Conservation (phyloP, 2,329 filamentous ascomycete species). For the Lasiodiplodia sp. region DNA sequence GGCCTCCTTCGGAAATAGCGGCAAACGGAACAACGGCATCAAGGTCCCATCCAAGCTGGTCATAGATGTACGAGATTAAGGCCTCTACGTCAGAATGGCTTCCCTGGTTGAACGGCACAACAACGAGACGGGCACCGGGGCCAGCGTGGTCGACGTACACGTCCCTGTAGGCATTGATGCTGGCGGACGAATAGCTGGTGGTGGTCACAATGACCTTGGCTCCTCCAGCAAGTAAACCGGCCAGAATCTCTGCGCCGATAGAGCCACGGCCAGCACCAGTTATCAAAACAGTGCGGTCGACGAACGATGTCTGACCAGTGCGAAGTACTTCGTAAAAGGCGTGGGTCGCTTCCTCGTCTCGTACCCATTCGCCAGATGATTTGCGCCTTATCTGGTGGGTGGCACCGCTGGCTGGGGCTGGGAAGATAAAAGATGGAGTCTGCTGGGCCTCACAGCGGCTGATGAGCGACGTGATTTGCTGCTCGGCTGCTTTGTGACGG, state of each 20-base stretch:
- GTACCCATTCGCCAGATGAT: background rate
- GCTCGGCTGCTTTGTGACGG: background rate
- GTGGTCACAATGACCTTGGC: slow-evolving; percentile 52
- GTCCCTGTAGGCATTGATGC: slow-evolving; percentile 44
- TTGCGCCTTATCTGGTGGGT: slow-evolving; percentile 8
- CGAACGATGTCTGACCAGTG: slow-evolving; percentile 32
- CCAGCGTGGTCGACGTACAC: slow-evolving; percentile 45
- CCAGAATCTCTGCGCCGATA: slow-evolving; percentile 46
- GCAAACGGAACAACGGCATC: slow-evolving; percentile 55
- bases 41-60: slow-evolving; percentile 44
- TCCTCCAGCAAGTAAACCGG: slow-evolving; percentile 44
- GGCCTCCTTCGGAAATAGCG: slow-evolving; percentile 48
- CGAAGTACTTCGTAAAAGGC: background rate
- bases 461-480: slow-evolving; percentile 3
- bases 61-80: slow-evolving; percentile 50
- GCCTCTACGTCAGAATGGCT: slow-evolving; percentile 50
- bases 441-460: slow-evolving; percentile 13
- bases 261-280: slow-evolving; percentile 49
- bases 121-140: slow-evolving; percentile 43
- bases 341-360: background rate
- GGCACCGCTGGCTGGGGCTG: slow-evolving; percentile 27
- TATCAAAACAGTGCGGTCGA: slow-evolving; percentile 43
- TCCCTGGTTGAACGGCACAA: slow-evolving; percentile 52
- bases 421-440: background rate
- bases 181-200: slow-evolving; percentile 41